Base-by-base conservation (phyloP, 345 rosid species). In the Syzygium oleosum region DNA sequence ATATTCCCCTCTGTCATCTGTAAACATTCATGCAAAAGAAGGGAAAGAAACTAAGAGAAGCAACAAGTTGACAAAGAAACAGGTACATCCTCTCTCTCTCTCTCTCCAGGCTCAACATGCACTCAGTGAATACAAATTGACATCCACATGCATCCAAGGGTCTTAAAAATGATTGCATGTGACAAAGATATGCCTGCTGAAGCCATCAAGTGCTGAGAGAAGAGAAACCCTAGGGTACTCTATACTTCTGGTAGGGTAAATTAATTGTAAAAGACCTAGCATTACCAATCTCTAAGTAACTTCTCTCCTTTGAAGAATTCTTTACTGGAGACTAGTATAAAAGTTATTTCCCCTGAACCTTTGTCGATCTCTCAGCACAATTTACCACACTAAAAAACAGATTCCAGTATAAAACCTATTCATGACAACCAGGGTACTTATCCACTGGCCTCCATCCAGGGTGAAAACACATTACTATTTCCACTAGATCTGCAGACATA, bases 1-100 rank as follows among this genome's bases (percentile, higher is more conserved):
- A 95, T 91, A 87, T 98, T 97, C 49, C 99, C 99, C 89, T 98
- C 99, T 55, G 96, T 92, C 52, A 98, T 93, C 99, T 98, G 94
- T 59, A 63, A 51, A 27, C 41, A 58, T 58, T 59, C 79, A 88
- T 1, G 21, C 65, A 59, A 83, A 79, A 68, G 38, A 52, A n/a
- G 84, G 68, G 43, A 8, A 21, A 41, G 51, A 53, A 54, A 68
- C 54, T 21, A 54, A 84, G 58, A 5, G 13, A 52, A 34, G 29
- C 31, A 54, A 43, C 52, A 84, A 10, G 29, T 54, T 85, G 56
- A 54, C 53, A 38, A 38, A 5, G 54, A 68, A 68, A 68, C 79
- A 68, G 79, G 77, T 41, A 61, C 68, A n/a, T n/a, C 34, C 68
- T 27, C 68, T 61, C 34, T n/a, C 68, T 61, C 68, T 52, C 15